phyloP scores from a whole-genome alignment of 129 eudicot genomes.

The Gnaphalium uliginosum region DNA sequence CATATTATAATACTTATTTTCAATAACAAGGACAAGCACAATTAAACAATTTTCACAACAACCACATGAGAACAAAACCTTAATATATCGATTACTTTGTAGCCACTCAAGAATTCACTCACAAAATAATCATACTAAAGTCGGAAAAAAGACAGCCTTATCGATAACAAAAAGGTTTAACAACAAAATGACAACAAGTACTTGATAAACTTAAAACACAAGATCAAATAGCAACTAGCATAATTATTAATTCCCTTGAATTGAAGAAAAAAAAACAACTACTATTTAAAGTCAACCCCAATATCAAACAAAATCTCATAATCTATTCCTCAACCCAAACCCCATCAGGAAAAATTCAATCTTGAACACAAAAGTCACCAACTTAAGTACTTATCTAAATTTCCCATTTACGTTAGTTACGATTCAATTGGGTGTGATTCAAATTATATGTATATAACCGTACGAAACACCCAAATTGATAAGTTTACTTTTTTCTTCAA shows the following conservation, averaged over 20 bases:
- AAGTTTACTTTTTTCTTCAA: background rate
- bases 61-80: background rate
- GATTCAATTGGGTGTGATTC: too few species aligned
- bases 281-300: background rate
- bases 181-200: background rate
- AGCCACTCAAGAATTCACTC: background rate
- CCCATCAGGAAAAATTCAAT: background rate
- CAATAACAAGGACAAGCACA: background rate
- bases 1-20: background rate
- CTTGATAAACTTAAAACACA: background rate
- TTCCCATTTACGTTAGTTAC: background rate
- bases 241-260: too few species aligned
- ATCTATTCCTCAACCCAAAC: background rate
- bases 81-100: too few species aligned
- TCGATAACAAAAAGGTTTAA: too few species aligned
- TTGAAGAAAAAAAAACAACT: background rate
- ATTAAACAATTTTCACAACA: background rate
- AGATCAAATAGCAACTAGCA: too few species aligned
- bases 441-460: background rate
- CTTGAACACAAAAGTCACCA: background rate
- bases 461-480: background rate
- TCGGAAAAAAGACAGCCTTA: background rate
- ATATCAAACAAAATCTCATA: background rate
- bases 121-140: too few species aligned
- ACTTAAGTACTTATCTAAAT: background rate